phyloP scores from a whole-genome alignment of 208 protist species.

The Blechomonas ayalai region DNA sequence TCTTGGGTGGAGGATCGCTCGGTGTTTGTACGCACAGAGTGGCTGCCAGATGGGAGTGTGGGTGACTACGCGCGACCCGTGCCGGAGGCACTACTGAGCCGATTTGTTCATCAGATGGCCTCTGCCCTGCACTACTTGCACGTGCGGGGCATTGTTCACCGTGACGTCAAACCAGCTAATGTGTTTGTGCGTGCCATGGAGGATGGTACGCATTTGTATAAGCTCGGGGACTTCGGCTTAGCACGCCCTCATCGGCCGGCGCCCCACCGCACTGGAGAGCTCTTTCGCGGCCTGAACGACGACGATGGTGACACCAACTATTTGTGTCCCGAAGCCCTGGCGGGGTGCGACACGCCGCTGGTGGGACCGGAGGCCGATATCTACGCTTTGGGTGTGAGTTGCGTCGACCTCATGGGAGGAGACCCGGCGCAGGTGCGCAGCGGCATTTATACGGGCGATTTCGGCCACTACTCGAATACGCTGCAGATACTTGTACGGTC shows the following conservation, averaged over 20 bases:
- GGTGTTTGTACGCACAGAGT: constrained; percentile 76
- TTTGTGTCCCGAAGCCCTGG: constrained; percentile 62
- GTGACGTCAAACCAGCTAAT: constrained; percentile 84
- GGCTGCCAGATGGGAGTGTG: constrained; percentile 34
- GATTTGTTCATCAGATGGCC: constrained; percentile 60
- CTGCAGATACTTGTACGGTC: constrained; percentile 14
- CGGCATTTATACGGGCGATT: constrained; percentile 12
- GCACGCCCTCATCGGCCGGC: constrained; percentile 24
- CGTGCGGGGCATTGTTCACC: constrained; percentile 60
- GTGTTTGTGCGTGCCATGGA: constrained; percentile 25
- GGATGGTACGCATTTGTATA: constrained; percentile 40
- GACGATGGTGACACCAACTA: constrained; percentile 82
- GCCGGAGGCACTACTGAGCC: constrained; percentile 28
- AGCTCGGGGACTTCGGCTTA: constrained; percentile 85
- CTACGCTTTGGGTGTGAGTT: constrained; percentile 82
- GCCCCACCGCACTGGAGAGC: constrained; percentile 25
- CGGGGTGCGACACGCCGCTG: constrained; percentile 9
- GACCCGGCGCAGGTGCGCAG: constrained; percentile 20
- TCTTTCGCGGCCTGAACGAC: constrained; percentile 64
- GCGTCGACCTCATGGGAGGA: constrained; percentile 62
- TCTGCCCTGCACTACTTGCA: constrained; percentile 72
- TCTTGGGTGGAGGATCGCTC: constrained; percentile 79
- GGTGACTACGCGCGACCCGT: constrained; percentile 26
- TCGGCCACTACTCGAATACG: constrained; percentile 1
- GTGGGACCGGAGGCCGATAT: constrained; percentile 62